Evolutionary conservation across 208 protist species (phyloP).

Genomic region (Trypanosoma congolense): DNA sequence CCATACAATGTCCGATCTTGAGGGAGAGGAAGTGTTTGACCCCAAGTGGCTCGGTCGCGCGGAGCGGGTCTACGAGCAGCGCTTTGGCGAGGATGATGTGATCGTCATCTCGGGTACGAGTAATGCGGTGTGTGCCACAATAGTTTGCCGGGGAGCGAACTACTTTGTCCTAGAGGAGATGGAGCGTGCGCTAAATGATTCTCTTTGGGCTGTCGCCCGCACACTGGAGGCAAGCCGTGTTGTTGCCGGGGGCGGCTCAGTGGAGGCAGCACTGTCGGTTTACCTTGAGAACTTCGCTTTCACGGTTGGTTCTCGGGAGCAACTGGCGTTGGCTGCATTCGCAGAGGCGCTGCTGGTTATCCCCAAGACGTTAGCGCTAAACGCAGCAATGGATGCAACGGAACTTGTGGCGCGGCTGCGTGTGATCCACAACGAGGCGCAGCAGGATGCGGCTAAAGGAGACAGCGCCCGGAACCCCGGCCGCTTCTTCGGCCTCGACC

Average conservation of each 20-base stretch:
- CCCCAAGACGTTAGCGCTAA: slow-evolving; percentile 98
- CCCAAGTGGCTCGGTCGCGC: slow-evolving; percentile 90
- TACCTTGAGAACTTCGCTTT: slow-evolving; percentile 98
- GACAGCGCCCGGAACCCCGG: slow-evolving; percentile 35
- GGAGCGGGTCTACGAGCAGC: slow-evolving; percentile 95
- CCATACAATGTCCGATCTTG: slow-evolving; percentile 94
- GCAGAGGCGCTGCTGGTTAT: slow-evolving; percentile 98
- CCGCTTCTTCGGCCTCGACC: slow-evolving; percentile 92
- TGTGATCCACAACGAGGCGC: slow-evolving; percentile 90
- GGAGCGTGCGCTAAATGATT: slow-evolving; percentile 98
- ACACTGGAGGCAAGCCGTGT: slow-evolving; percentile 96
- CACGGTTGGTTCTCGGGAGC: slow-evolving; percentile 96
- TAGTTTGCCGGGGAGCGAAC: slow-evolving; percentile 99
- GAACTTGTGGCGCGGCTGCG: slow-evolving; percentile 98
- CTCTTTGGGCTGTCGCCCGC: slow-evolving; percentile 98
- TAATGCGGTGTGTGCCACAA: slow-evolving; percentile 88
- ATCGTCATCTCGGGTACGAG: slow-evolving; percentile 91
- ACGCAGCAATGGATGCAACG: slow-evolving; percentile 97
- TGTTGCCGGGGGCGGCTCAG: slow-evolving; percentile 97
- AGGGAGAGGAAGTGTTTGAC: slow-evolving; percentile 97
- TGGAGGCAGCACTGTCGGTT: slow-evolving; percentile 98
- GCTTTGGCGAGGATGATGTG: slow-evolving; percentile 96
- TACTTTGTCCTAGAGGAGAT: slow-evolving; percentile 97
- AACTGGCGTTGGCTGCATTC: slow-evolving; percentile 98
- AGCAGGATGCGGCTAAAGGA: slow-evolving; percentile 75